Conservation (phyloP, 768 basidiomycete genomes). For the Auriscalpium orientale region DNA sequence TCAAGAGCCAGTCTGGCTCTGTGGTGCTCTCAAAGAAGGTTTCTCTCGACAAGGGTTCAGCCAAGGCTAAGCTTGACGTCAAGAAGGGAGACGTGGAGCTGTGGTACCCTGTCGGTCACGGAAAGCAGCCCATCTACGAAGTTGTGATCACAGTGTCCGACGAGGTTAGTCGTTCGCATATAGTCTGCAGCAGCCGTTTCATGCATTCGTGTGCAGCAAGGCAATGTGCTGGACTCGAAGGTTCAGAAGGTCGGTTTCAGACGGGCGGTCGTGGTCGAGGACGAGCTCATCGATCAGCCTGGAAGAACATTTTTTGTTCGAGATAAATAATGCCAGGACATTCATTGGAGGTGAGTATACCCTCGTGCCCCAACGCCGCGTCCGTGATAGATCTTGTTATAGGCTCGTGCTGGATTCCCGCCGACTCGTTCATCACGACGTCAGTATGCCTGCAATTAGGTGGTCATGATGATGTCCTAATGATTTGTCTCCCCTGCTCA, state of each 20-base stretch:
- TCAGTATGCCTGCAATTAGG: slow-evolving; percentile 25
- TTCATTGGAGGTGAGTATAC: slow-evolving; percentile 67
- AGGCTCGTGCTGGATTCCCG: slow-evolving; percentile 94
- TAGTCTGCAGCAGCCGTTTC: background rate
- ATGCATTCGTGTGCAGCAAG: slow-evolving; percentile 30
- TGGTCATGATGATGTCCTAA: background rate
- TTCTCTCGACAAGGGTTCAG: slow-evolving; percentile 28
- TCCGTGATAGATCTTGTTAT: background rate
- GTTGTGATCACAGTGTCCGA: slow-evolving; percentile 49
- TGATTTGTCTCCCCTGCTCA: slow-evolving; percentile 16
- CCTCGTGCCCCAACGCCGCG: background rate
- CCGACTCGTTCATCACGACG: slow-evolving; percentile 85
- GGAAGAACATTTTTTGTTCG: slow-evolving; percentile 86
- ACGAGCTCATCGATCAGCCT: slow-evolving; percentile 65
- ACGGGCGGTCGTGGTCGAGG: slow-evolving; percentile 70
- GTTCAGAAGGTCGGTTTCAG: slow-evolving; percentile 69
- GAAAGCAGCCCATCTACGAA: slow-evolving; percentile 71
- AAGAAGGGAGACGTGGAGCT: slow-evolving; percentile 52
- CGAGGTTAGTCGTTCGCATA: slow-evolving; percentile 32
- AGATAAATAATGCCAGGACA: slow-evolving; percentile 81
- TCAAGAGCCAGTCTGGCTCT: slow-evolving; percentile 45
- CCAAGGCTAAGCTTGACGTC: slow-evolving; percentile 41
- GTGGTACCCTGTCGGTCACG: slow-evolving; percentile 86
- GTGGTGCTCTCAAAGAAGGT: slow-evolving; percentile 34
- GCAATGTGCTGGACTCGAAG: slow-evolving; percentile 45